Evolutionary conservation across 768 basidiomycete genomes (phyloP).

Genomic region (Bullera alba): DNA sequence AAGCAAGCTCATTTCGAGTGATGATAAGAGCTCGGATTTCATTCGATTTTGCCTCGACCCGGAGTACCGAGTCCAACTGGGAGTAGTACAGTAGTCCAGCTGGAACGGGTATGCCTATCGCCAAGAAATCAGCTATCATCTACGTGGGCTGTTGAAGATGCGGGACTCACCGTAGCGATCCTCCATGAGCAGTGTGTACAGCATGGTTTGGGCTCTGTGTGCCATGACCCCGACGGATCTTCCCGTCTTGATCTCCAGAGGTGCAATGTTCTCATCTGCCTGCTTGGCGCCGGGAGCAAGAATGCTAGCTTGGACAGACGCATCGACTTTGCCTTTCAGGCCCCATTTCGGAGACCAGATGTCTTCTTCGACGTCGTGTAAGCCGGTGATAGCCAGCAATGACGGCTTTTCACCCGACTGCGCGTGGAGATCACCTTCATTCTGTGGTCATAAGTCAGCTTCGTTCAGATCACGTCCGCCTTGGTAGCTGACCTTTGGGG

Average conservation of each 20-base stretch:
- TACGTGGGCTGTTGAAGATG: not conserved
- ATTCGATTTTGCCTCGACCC: constrained; percentile 69
- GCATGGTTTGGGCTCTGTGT: constrained; percentile 95
- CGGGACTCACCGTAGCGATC: constrained; percentile 64
- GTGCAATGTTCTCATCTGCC: constrained; percentile 46
- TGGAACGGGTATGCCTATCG: constrained; percentile 64
- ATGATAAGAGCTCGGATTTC: constrained; percentile 78
- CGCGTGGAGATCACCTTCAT: constrained; percentile 61
- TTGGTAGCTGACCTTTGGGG: constrained; percentile 52
- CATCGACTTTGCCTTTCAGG: constrained; percentile 91
- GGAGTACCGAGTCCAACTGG: constrained; percentile 76
- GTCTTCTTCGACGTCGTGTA: constrained; percentile 90
- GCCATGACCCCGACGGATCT: constrained; percentile 69
- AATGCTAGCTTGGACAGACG: constrained; percentile 62
- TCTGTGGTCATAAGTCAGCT: constrained; percentile 46
- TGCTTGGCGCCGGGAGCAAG: constrained; percentile 47
- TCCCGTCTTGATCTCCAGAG: constrained; percentile 96
- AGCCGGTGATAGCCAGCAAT: constrained; percentile 62
- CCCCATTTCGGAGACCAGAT: constrained; percentile 96
- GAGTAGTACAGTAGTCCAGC: constrained; percentile 90
- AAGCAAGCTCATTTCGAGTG: constrained; percentile 75
- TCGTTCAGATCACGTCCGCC: not conserved
- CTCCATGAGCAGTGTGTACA: constrained; percentile 82
- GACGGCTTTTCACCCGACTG: constrained; percentile 52
- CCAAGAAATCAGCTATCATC: constrained; percentile 1